phyloP scores from a whole-genome alignment of 2,329 filamentous ascomycete genomes.

The Coccinonectria pachysandricola region DNA sequence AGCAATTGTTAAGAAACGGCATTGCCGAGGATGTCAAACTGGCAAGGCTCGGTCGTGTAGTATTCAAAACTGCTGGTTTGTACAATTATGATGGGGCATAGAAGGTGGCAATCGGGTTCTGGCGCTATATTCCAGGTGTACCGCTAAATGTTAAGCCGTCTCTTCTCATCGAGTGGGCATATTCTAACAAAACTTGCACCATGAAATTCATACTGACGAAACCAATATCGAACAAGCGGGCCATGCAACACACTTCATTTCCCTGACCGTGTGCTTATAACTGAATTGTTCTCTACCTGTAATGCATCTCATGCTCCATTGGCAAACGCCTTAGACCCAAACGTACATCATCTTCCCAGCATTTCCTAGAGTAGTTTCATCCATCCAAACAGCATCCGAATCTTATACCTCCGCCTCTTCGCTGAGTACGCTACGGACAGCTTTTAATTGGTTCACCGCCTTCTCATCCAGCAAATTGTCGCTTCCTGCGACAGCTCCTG shows the following conservation, averaged over 20 bases:
- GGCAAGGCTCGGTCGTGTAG: no score
- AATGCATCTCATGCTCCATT: conserved; percentile 13
- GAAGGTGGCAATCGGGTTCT: background rate
- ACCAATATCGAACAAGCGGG: conserved; percentile 1
- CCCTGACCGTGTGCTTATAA: conserved; percentile 3
- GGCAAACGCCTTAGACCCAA: conserved; percentile 16
- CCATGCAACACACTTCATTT: conserved; percentile 3
- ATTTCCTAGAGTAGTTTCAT: conserved; percentile 4
- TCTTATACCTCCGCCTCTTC: conserved; percentile 36
- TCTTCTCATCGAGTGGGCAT: no score
- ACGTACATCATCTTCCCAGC: conserved; percentile 12
- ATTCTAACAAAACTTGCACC: no score
- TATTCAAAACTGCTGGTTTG: background rate
- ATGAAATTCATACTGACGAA: no score
- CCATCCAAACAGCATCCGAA: no score
- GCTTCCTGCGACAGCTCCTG: conserved; percentile 25
- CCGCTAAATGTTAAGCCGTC: no score
- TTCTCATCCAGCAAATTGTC: conserved; percentile 67
- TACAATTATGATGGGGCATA: background rate
- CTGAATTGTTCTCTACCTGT: conserved; percentile 10
- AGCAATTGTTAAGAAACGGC: no score
- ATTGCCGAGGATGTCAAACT: no score
- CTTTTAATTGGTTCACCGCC: conserved; percentile 58
- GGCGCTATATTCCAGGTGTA: no score
- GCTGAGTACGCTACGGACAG: conserved; percentile 44